Conservation (phyloP, 768 basidiomycete genomes). For the Kwoniella dendrophila region DNA sequence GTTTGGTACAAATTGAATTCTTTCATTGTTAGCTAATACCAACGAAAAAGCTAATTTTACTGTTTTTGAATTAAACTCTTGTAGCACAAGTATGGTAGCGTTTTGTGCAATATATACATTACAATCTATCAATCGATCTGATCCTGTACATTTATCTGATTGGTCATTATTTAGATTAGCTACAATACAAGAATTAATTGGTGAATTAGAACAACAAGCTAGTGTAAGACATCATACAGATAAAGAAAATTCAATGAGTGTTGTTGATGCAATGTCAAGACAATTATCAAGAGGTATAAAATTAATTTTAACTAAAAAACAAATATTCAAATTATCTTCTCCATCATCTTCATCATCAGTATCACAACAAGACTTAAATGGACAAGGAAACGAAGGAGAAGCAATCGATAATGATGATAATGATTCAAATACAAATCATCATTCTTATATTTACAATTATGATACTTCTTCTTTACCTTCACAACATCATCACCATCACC, state of each 20-base stretch:
- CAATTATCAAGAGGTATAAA: conserved; percentile 19
- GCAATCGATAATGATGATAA: too few relatives aligned
- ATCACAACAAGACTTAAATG: background rate
- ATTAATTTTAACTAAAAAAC: conserved; percentile 10
- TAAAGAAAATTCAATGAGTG: conserved; percentile 14
- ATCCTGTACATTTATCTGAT: conserved; percentile 9
- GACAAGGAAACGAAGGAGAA: too few relatives aligned
- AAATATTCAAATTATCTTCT: background rate
- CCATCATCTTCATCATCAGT: background rate
- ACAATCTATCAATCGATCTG: conserved; percentile 19
- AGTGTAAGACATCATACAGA: conserved; percentile 15
- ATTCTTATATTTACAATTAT: too few relatives aligned
- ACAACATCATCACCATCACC: too few relatives aligned
- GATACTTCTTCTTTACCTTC: too few relatives aligned
- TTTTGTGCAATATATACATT: conserved; percentile 26
- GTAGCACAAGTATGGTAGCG: conserved; percentile 28
- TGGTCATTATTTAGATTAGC: conserved; percentile 24
- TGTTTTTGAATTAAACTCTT: background rate
- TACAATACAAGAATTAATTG: conserved; percentile 17
- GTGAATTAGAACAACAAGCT: conserved; percentile 18
- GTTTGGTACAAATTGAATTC: too few relatives aligned
- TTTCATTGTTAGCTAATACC: too few relatives aligned
- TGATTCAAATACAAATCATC: too few relatives aligned
- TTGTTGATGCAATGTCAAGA: conserved; percentile 20
- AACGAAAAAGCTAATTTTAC: too few relatives aligned